A percentile compares a stretch with the other conserved stretches of the same genome.
Conservation (phyloP, 768 basidiomycete species). For the Pisolithus sp. region DNA sequence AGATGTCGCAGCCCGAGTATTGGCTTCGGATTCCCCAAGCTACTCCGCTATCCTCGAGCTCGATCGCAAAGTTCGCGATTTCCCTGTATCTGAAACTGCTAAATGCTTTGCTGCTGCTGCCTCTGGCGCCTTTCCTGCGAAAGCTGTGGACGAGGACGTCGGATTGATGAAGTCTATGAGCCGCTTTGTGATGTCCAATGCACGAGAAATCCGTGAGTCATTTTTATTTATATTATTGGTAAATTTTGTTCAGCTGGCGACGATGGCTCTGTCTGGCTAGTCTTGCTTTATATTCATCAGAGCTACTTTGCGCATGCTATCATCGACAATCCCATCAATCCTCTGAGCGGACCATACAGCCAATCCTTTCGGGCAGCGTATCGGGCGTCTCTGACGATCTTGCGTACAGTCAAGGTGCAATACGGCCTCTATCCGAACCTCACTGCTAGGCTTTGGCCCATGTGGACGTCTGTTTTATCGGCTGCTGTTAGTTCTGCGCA, state of each 20-base stretch:
- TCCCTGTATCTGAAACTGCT: slow-evolving; percentile 46
- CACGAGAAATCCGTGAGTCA: slow-evolving; percentile 32
- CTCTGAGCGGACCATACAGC: slow-evolving; percentile 57
- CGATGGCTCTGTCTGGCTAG: slow-evolving; percentile 22
- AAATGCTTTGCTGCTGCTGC: slow-evolving; percentile 34
- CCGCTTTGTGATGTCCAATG: slow-evolving; percentile 31
- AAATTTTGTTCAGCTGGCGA: slow-evolving; percentile 1
- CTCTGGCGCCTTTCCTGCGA: slow-evolving; percentile 9
- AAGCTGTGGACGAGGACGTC: slow-evolving; percentile 7
- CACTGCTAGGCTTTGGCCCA: slow-evolving; percentile 50
- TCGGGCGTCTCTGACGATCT: slow-evolving; percentile 49
- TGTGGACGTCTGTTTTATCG: slow-evolving; percentile 57
- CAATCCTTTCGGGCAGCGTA: slow-evolving; percentile 61
- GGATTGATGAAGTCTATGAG: slow-evolving; percentile 30
- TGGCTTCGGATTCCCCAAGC: slow-evolving; percentile 58
- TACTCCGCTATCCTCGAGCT: slow-evolving; percentile 63
- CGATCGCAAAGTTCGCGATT: slow-evolving; percentile 63
- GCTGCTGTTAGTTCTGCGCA: slow-evolving; percentile 36
- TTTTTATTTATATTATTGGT: background rate
- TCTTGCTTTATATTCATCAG: slow-evolving; percentile 58
- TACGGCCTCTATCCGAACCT: slow-evolving; percentile 41
- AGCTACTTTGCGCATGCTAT: slow-evolving; percentile 69
- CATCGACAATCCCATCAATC: slow-evolving; percentile 59
- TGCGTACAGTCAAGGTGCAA: slow-evolving; percentile 45
- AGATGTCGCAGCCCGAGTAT: slow-evolving; percentile 53